A percentile compares a stretch with the other conserved stretches of the same genome.
phyloP scores from a whole-genome alignment of 2,329 filamentous ascomycete species.

The Aspergillus fumigatus region DNA sequence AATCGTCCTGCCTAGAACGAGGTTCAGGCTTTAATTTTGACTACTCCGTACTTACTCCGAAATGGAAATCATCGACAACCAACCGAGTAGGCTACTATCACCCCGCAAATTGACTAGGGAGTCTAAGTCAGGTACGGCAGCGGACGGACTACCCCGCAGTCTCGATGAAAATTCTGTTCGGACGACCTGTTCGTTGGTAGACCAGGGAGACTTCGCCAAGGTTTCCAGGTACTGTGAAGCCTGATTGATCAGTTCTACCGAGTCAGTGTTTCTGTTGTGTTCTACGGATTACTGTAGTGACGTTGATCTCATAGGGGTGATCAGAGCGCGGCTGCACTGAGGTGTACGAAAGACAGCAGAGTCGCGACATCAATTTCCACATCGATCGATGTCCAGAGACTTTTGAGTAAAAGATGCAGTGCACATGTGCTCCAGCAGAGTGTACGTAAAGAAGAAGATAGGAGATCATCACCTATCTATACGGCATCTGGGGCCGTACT shows the following conservation, averaged over 20 bases:
- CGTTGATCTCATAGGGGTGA: neutral
- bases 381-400: neutral
- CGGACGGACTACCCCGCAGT: constrained; percentile 19
- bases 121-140: constrained; percentile 16
- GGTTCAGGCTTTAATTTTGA: neutral
- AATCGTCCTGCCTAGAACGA: constrained; percentile 7
- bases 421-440: neutral
- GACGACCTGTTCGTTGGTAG: constrained; percentile 11
- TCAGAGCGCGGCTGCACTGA: neutral
- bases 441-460: neutral
- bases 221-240: neutral
- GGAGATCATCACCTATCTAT: neutral
- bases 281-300: neutral
- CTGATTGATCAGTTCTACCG: neutral
- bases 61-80: constrained; percentile 36
- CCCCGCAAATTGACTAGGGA: constrained; percentile 18
- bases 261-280: neutral
- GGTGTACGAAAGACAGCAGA: neutral
- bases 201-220: neutral
- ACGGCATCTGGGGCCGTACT: neutral
- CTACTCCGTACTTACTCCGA: constrained; percentile 25
- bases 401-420: neutral
- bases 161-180: constrained; percentile 5
- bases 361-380: neutral
- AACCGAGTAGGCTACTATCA: neutral